Base-by-base conservation (phyloP, 805 yeast genomes). In the Saccharomycopsis sp. region DNA sequence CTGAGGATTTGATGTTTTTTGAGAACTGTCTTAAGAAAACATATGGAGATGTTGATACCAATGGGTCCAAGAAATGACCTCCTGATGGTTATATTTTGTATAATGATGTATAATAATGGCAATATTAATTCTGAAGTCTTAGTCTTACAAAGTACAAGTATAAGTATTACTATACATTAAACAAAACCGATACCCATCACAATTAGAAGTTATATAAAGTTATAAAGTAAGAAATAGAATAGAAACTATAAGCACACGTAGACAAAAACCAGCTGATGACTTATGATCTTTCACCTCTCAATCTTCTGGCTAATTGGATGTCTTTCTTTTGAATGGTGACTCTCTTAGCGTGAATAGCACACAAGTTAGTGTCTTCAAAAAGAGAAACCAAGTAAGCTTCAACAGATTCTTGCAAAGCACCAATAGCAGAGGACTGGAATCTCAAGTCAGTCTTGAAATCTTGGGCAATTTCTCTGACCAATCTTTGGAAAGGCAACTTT, bases 331-430 rank as follows among this genome's bases (percentile, higher is more conserved):
- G 97, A 72, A 93, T 90, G 65, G 99, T 93, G 68, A 93, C 98
- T 80, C 99, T 87, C 86, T 94, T 93, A 71, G 98, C 99, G 78
- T 93, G 99, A 68, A 91, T 89, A 65, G 98, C 97, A 80, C 97
- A 94, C 80, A 93, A 83, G 82, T 92, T 93, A 66, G 98, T 94
- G 77, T 94, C 98, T 81, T 93, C 98, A 68, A 93, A 94, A 71
- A 93, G 78, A 62, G 97, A 89, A 57, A 93, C 97, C 69, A 94
- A 81, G 83, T 91, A 94, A 71, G 97, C 97, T 82, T 93, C 99
- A 64, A 93, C 97, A 64, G 98, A 92, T 79, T 94, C 99, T 77
- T 93, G 99, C 69, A 93, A 81, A 67, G 99, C 99, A 78, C 96
- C 92, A 66, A 93, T 87, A 66, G 99, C 99, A 66, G 96, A 88